These are phyloP conservation scores for Aspergillus pseudonomiae DNA, from an alignment of 2,329 filamentous ascomycete genomes.

Conservation along the genomic window DNA sequence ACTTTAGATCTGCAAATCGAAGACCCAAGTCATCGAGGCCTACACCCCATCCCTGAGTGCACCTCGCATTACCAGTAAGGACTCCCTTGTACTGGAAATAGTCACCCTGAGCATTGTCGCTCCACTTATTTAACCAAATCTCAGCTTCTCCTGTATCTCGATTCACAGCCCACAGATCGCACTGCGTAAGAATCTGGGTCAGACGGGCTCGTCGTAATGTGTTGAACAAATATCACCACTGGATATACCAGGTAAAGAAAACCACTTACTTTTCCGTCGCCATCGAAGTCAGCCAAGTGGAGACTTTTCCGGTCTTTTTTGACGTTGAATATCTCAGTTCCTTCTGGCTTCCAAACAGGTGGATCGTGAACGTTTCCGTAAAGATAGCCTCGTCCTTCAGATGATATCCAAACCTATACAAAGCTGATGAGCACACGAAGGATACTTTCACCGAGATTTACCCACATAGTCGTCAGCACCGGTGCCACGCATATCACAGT, in stretches of 20 bases:
- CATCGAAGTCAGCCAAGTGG: constrained; percentile 44
- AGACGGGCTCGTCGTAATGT: background rate
- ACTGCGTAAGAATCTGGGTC: background rate
- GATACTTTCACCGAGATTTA: background rate
- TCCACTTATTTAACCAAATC: constrained; percentile 1
- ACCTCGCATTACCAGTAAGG: background rate
- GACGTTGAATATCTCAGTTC: background rate
- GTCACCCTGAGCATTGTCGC: background rate
- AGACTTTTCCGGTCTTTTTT: constrained; percentile 12
- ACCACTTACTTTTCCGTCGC: background rate
- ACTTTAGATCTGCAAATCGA: background rate
- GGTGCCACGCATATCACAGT: constrained; percentile 1
- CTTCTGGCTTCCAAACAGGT: background rate
- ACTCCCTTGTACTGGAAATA: background rate
- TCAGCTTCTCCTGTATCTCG: background rate
- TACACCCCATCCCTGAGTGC: background rate
- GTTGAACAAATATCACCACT: background rate
- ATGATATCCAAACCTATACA: background rate
- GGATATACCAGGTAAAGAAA: background rate
- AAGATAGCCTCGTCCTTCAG: background rate
- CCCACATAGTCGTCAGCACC: constrained; percentile 2
- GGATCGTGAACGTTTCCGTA: background rate
- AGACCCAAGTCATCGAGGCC: background rate
- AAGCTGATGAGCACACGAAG: background rate
- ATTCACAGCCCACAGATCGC: background rate